These are phyloP conservation scores for Zymoseptoria tritici DNA, from an alignment of 2,329 filamentous ascomycete species.

Conservation along the genomic window DNA sequence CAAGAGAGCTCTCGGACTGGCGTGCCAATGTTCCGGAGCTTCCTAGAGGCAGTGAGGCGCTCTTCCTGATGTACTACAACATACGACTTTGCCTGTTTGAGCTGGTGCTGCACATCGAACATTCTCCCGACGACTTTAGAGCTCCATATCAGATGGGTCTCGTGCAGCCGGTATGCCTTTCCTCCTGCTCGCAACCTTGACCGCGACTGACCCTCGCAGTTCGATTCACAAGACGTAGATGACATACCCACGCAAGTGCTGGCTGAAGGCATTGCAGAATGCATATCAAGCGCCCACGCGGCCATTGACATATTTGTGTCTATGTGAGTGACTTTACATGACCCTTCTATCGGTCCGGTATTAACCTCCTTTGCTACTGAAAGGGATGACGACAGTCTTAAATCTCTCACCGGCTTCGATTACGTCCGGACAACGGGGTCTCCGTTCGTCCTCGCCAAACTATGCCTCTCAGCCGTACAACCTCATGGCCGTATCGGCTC, in stretches of 20 bases:
- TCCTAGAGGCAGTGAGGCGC: slow-evolving; percentile 42
- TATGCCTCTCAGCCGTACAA: slow-evolving; percentile 60
- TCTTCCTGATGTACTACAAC: slow-evolving; percentile 57
- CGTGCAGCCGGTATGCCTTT: slow-evolving; percentile 33
- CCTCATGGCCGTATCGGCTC: slow-evolving; percentile 60
- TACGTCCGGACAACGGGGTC: slow-evolving; percentile 67
- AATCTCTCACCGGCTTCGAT: slow-evolving; percentile 61
- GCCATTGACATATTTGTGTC: slow-evolving; percentile 58
- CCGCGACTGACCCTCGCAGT: background rate
- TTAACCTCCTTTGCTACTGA: background rate
- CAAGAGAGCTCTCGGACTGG: slow-evolving; percentile 57
- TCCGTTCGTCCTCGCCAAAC: slow-evolving; percentile 64
- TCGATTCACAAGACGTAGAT: slow-evolving; percentile 19
- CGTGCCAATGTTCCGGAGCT: slow-evolving; percentile 41
- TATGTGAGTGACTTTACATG: slow-evolving; percentile 34
- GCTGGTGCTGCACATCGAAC: slow-evolving; percentile 60
- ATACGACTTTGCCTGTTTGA: slow-evolving; percentile 70
- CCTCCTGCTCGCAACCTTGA: background rate
- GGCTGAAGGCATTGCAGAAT: slow-evolving; percentile 60
- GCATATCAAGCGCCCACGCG: slow-evolving; percentile 58
- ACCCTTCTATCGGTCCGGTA: background rate
- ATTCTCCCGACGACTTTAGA: slow-evolving; percentile 47
- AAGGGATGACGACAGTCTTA: slow-evolving; percentile 47
- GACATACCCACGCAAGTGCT: slow-evolving; percentile 47
- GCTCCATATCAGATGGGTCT: slow-evolving; percentile 42